These are phyloP conservation scores for Globisporangium rhizosaccharum DNA, from an alignment of 352 stramenopile species.

Conservation along the genomic window DNA sequence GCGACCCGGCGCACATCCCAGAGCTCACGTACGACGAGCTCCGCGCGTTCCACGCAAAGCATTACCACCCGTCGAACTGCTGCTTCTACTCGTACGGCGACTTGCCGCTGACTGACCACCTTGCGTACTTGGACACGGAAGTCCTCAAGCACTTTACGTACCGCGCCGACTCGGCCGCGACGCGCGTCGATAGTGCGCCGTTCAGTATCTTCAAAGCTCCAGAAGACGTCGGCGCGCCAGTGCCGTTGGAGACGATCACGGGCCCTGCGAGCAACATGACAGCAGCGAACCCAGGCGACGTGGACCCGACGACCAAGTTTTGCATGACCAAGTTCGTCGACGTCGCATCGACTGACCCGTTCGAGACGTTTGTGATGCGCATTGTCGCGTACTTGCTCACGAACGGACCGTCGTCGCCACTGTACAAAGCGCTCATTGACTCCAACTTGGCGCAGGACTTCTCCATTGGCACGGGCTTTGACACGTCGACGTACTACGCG, in stretches of 20 bases:
- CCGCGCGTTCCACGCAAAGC: conserved; percentile 65
- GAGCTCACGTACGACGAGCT: conserved; percentile 76
- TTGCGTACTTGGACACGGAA: conserved; percentile 68
- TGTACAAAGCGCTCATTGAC: conserved; percentile 81
- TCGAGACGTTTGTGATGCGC: conserved; percentile 72
- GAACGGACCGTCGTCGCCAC: conserved; percentile 69
- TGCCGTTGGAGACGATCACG: conserved; percentile 35
- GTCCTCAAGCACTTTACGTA: conserved; percentile 69
- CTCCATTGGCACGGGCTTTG: conserved; percentile 68
- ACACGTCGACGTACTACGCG: conserved; percentile 72
- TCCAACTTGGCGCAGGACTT: conserved; percentile 76
- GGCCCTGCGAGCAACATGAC: conserved; percentile 64
- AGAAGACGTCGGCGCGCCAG: conserved; percentile 1
- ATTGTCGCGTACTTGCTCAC: conserved; percentile 75
- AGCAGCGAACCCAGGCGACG: conserved; percentile 14
- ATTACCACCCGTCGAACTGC: conserved; percentile 89
- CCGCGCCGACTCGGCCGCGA: conserved; percentile 36
- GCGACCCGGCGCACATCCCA: conserved; percentile 63
- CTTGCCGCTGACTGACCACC: conserved; percentile 66
- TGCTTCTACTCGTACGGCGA: conserved; percentile 90
- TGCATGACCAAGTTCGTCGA: conserved; percentile 69
- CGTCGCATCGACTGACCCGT: conserved; percentile 62
- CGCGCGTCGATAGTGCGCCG: conserved; percentile 34
- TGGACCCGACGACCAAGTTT: conserved; percentile 75
- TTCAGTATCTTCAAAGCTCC: conserved; percentile 35